Evolutionary conservation across 164 flowering plant genomes (phyloP).

Genomic region (Chloranthus sessilifolius): DNA sequence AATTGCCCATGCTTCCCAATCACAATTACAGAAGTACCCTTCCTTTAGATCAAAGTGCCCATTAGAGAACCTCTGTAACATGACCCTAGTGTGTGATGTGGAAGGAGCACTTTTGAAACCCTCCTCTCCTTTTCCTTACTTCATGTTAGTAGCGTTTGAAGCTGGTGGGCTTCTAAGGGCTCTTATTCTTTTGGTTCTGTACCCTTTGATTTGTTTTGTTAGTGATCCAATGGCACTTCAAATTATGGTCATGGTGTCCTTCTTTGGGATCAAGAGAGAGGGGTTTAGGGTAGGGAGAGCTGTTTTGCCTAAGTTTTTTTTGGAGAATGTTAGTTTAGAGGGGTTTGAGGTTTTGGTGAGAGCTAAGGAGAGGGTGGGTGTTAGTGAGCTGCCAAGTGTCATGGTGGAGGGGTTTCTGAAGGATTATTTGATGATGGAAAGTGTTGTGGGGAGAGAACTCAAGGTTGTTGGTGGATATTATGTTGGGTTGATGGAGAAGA

Average conservation of each 20-base stretch:
- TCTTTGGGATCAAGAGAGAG: conserved; percentile 42
- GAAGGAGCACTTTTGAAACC: conserved; percentile 55
- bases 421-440: conserved; percentile 43
- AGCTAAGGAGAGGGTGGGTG: conserved; percentile 27
- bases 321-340: conserved; percentile 45
- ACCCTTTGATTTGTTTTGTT: conserved; percentile 39
- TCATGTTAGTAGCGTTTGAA: conserved; percentile 55
- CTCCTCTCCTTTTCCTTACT: conserved; percentile 53
- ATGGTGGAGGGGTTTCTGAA: conserved; percentile 59
- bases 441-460: conserved; percentile 38
- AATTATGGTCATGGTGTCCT: conserved; percentile 49
- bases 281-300: conserved; percentile 37
- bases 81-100: conserved; percentile 42
- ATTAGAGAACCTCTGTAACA: conserved; percentile 18
- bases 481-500: conserved; percentile 36
- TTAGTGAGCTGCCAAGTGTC: conserved; percentile 43
- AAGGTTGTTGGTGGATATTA: conserved; percentile 31
- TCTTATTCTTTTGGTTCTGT: conserved; percentile 32
- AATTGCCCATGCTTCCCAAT: neutral
- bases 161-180: conserved; percentile 52
- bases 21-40: conserved; percentile 17
- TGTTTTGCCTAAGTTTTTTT: conserved; percentile 56
- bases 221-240: conserved; percentile 25
- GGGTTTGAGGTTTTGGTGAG: conserved; percentile 37
- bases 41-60: conserved; percentile 14